Evolutionary conservation across 225 moss, liverwort and hornwort species (phyloP).

Genomic region (Ulota crispa): DNA sequence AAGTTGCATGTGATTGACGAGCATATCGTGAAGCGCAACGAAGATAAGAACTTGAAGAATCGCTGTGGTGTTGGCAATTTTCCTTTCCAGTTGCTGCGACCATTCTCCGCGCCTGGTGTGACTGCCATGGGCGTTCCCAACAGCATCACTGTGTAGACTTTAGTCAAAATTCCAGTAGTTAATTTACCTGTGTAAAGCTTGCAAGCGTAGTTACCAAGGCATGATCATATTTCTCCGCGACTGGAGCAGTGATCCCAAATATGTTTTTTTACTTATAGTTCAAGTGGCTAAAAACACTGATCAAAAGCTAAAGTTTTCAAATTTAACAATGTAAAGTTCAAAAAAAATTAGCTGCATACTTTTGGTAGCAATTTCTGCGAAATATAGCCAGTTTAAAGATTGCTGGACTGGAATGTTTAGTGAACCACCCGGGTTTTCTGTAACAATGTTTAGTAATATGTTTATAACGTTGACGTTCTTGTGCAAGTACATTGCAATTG

Average conservation of each 20-base stretch:
- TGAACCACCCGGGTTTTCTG: not conserved
- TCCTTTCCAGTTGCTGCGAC: constrained; percentile 46
- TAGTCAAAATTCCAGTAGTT: not conserved
- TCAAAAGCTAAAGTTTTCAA: too few relatives aligned
- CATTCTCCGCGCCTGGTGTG: constrained; percentile 43
- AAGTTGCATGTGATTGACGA: constrained; percentile 27
- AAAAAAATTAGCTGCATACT: too few relatives aligned
- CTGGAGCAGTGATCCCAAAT: too few relatives aligned
- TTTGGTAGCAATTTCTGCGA: too few relatives aligned
- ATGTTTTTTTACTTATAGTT: too few relatives aligned
- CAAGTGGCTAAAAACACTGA: too few relatives aligned
- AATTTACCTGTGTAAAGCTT: not conserved
- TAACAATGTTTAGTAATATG: not conserved
- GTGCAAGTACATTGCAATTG: not conserved
- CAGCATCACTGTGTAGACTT: constrained; percentile 51
- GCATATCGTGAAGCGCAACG: constrained; percentile 41
- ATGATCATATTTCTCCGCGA: not conserved
- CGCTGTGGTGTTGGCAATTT: constrained; percentile 37
- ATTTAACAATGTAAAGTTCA: too few relatives aligned
- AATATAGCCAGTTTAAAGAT: too few relatives aligned
- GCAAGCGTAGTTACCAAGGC: not conserved
- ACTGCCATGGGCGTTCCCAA: constrained; percentile 57
- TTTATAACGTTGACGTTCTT: not conserved
- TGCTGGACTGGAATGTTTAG: not conserved
- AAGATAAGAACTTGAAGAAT: constrained; percentile 37